phyloP scores from a whole-genome alignment of 768 basidiomycete genomes.

The Mycena olivaceomarginata region DNA sequence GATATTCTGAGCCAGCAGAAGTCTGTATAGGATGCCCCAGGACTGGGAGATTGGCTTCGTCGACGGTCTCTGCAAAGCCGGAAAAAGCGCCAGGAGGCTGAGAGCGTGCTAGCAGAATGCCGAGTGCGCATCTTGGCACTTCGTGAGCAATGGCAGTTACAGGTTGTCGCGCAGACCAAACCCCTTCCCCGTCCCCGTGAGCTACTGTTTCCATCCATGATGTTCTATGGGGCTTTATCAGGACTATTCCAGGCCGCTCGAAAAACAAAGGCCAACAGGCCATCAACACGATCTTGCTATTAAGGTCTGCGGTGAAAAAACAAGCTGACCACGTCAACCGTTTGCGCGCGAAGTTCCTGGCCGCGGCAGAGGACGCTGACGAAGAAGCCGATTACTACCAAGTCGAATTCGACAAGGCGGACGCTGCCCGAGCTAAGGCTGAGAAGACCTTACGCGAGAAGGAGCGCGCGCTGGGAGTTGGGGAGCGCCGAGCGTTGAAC shows the following conservation, averaged over 20 bases:
- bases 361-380: conserved; percentile 3
- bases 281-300: not conserved
- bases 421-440: not conserved
- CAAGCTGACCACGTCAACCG: not conserved
- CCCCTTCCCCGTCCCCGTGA: not conserved
- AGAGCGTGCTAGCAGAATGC: conserved; percentile 1
- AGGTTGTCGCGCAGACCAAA: not conserved
- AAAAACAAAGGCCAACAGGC: not conserved
- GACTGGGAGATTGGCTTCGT: conserved; percentile 7
- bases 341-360: conserved; percentile 5
- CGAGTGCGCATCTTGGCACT: not conserved
- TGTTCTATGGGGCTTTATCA: not conserved
- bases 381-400: conserved; percentile 7
- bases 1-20: no score
- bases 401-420: not conserved
- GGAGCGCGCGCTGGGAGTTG: conserved; percentile 2
- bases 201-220: not conserved
- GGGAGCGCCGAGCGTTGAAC: conserved; percentile 2
- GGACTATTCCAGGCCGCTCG: not conserved
- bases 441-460: conserved; percentile 3
- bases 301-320: conserved; percentile 6
- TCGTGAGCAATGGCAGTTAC: conserved; percentile 7
- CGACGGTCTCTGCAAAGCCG: conserved; percentile 13
- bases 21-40: no score
- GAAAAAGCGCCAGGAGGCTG: conserved; percentile 4